Evolutionary conservation across 352 stramenopile genomes (phyloP), one percentile per base, ranked within the genome.

Genomic region (Globisporangium cederbergense): DNA sequence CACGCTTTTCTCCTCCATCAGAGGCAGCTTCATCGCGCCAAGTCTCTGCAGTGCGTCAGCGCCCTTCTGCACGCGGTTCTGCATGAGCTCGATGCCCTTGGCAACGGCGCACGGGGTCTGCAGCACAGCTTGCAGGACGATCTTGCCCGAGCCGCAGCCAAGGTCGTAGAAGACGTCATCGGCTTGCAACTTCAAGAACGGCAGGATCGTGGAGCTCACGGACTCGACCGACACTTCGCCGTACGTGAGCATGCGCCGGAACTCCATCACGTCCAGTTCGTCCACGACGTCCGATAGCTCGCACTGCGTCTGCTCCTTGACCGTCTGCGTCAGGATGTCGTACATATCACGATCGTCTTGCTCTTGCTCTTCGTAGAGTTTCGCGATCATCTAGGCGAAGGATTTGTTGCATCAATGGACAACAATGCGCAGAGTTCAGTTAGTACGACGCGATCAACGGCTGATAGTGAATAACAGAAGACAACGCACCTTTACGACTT

Each of bases 91-190:
- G 7, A 95, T 91, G 49, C 83, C 86, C 32, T 86, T 83, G n/a
- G 80, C 66, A n/a, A 78, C 68, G 47, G 68, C 70, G 62, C 83
- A 92, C 13, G 74, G 71, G 20, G 86, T 95, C 65, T 95, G 75
- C 30, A 95, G 70, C 52, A 80, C 76, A 13, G 76, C 80, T 64
- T 95, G 83, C 30, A 92, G 70, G 47, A 95, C 68, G 58, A 95
- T 89, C 67, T 93, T 92, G 45, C 86, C 86, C 6, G 83, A 91
- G 47, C 86, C 86, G 49, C 86, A 95, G 13, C 86, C 86, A 32
- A 95, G 73, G 60, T 95, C 86, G 58, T 91, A 95, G 57, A 95
- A 92, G 38, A 95, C 77, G 58, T 95, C 86, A 64, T 88, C 67
- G 0, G 66, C 66, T n/a, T 78, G 53, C 46, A 95, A 61, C 32